Conservation (phyloP, 352 stramenopile genomes). For the Pythium oligandrum region DNA sequence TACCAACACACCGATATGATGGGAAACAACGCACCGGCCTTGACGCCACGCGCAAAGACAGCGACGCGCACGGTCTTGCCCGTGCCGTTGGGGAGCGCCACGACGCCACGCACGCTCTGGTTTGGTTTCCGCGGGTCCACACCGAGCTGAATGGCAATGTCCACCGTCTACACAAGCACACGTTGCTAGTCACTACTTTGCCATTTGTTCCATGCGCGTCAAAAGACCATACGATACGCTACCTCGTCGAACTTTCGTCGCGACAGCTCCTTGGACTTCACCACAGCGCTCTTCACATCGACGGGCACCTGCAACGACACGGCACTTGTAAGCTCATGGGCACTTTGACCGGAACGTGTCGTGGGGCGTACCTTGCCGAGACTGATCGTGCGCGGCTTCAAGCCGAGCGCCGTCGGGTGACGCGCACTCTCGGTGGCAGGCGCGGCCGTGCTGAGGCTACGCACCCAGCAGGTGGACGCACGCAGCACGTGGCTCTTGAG, state of each 20-base stretch:
- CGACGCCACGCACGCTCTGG: conserved; percentile 82
- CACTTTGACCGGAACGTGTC: too few relatives aligned
- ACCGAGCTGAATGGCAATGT: conserved; percentile 79
- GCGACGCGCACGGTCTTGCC: conserved; percentile 86
- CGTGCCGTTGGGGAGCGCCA: conserved; percentile 83
- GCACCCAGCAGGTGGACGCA: conserved; percentile 33
- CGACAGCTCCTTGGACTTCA: conserved; percentile 49
- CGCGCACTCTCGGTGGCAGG: conserved; percentile 20
- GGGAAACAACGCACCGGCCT: conserved; percentile 35
- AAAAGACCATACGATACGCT: neutral
- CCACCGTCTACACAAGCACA: conserved; percentile 49
- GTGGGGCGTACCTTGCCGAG: conserved; percentile 34
- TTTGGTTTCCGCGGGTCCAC: conserved; percentile 87
- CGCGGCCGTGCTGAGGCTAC: conserved; percentile 34
- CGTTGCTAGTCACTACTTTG: too few relatives aligned
- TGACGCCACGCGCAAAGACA: conserved; percentile 87
- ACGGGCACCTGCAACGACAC: conserved; percentile 33
- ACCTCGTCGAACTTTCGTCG: conserved; percentile 85
- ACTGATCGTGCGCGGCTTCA: conserved; percentile 54
- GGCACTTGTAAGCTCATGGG: too few relatives aligned
- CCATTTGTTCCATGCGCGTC: too few relatives aligned
- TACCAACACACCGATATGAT: neutral
- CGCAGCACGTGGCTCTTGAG: conserved; percentile 27
- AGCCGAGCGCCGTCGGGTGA: conserved; percentile 59
- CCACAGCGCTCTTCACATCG: conserved; percentile 54